Conservation (phyloP, 257 asterid genomes). For the Thymus mandschuricus region DNA sequence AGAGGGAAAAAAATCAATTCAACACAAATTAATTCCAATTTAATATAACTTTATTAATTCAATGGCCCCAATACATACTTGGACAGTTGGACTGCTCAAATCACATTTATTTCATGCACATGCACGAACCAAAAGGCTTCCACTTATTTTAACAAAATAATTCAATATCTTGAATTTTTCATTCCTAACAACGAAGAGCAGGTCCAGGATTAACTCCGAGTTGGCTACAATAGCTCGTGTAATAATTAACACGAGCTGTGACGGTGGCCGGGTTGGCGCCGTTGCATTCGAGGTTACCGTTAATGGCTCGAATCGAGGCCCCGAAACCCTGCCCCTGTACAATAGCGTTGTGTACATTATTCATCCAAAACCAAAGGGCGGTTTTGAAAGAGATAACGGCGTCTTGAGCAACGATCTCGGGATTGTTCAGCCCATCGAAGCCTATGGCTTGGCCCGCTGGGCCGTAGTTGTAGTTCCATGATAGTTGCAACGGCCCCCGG, state of each 20-base stretch:
- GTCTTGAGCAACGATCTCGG: conserved; percentile 45
- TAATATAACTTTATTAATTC: no score
- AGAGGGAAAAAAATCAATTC: no score
- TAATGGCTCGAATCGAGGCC: conserved; percentile 48
- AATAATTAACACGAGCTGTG: conserved; percentile 40
- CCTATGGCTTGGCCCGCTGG: conserved; percentile 49
- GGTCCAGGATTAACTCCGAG: conserved; percentile 12
- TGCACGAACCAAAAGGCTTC: no score
- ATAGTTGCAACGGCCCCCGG: conserved; percentile 52
- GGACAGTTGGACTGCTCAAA: no score
- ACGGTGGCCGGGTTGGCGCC: conserved; percentile 41
- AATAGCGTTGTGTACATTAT: conserved; percentile 36
- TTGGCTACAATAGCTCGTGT: conserved; percentile 1
- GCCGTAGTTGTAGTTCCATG: conserved; percentile 70
- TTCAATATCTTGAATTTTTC: no score
- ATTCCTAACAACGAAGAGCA: conserved; percentile 5
- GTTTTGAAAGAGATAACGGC: conserved; percentile 46
- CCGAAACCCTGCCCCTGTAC: conserved; percentile 53
- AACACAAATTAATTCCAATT: no score
- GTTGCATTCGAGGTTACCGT: conserved; percentile 47
- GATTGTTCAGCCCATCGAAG: conserved; percentile 46
- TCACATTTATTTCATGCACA: no score
- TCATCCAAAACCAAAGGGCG: conserved; percentile 58
- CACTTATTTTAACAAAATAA: no score
- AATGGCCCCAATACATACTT: no score